Conservation (phyloP, 306 rosid species). For the Rosa multiflora region DNA sequence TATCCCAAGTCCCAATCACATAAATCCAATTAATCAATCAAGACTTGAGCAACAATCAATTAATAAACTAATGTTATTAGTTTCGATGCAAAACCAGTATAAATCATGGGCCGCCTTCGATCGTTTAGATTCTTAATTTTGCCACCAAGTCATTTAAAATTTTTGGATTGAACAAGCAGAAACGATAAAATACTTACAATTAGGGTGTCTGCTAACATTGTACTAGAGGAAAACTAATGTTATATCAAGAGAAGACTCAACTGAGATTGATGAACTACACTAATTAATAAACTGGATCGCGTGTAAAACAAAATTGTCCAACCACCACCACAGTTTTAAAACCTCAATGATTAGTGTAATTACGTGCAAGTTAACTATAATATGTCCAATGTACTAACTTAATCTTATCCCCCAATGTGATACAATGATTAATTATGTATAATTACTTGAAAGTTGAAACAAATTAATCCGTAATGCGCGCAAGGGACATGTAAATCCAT, state of each 20-base stretch:
- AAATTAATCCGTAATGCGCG: too few relatives aligned
- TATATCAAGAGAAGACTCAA: not conserved
- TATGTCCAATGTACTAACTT: not conserved
- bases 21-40: not conserved
- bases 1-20: not conserved
- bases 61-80: not conserved
- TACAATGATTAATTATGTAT: too few relatives aligned
- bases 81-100: not conserved
- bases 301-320: not conserved
- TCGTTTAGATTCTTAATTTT: not conserved
- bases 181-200: not conserved
- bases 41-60: not conserved
- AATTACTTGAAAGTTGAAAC: not conserved
- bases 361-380: not conserved
- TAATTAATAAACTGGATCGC: not conserved
- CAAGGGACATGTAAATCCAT: too few relatives aligned
- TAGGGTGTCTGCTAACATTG: not conserved
- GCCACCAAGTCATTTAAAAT: not conserved
- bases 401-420: not conserved
- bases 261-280: slow-evolving; percentile 4
- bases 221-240: not conserved
- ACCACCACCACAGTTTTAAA: not conserved
- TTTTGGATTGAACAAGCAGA: not conserved
- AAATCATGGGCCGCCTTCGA: not conserved
- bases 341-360: not conserved